Evolutionary conservation across 768 basidiomycete species (phyloP).

Genomic region (Podaxis sp.): DNA sequence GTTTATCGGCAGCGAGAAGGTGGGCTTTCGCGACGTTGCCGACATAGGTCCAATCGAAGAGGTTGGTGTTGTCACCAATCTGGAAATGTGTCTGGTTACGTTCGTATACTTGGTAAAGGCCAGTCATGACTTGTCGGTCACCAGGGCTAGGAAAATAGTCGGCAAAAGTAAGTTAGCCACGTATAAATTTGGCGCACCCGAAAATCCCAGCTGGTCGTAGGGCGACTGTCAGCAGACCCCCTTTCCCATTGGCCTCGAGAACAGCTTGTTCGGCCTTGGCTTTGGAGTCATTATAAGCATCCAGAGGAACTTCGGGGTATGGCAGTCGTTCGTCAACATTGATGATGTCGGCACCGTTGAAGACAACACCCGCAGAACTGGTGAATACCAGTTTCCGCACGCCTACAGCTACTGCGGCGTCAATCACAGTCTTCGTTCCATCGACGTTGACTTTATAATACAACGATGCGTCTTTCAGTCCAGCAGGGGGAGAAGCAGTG

Average conservation of each 20-base stretch:
- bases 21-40: constrained; percentile 95
- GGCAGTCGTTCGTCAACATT: constrained; percentile 88
- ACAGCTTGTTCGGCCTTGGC: constrained; percentile 84
- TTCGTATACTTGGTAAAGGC: constrained; percentile 78
- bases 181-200: constrained; percentile 54
- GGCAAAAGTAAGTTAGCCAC: not conserved
- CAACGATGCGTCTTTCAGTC: constrained; percentile 60
- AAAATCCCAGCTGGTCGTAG: constrained; percentile 94
- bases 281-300: constrained; percentile 95
- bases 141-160: constrained; percentile 62
- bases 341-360: constrained; percentile 77
- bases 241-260: constrained; percentile 82
- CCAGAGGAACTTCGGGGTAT: constrained; percentile 70
- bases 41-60: constrained; percentile 97
- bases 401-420: constrained; percentile 68
- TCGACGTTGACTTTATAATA: constrained; percentile 95
- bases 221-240: constrained; percentile 84
- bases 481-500: constrained; percentile 83
- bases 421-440: constrained; percentile 83
- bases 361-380: constrained; percentile 88
- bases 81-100: constrained; percentile 88
- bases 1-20: constrained; percentile 88
- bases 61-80: constrained; percentile 89
- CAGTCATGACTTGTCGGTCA: constrained; percentile 82
- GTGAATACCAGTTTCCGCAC: constrained; percentile 93